Evolutionary conservation across 495 filamentous ascomycete genomes (phyloP), one percentile per base, ranked within the genome.

Genomic region (Aspergillus panamensis): DNA sequence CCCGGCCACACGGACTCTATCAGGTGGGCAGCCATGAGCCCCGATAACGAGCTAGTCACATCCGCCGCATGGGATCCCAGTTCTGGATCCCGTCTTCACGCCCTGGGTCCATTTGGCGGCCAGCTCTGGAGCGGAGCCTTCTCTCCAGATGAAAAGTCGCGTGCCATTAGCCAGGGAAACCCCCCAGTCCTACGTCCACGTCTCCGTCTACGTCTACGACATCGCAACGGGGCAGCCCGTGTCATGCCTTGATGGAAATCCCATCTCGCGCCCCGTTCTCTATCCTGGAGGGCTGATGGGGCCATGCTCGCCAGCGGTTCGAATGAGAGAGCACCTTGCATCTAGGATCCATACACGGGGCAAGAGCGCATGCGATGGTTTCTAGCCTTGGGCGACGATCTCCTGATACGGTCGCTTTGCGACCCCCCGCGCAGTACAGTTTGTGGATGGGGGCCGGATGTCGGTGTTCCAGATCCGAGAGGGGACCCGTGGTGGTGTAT

Each of bases 1-100:
- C 14, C 14, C 4, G 72, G 67, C 48, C 73, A 76, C 55, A 66
- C 61, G 8, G 69, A 76, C 59, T 54, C 57, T 0, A 65, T 73
- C 29, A 67, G 67, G 62, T 71, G 66, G 69, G 52, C 62, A 2
- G 62, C 59, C 39, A 70, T 68, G 45, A 65, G 53, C 48, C 61
- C 65, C n/a, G 57, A 73, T 55, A 58, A 64, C 33, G 57, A 51
- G 16, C 31, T 62, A 53, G 67, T 72, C 48, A 70, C 61, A 13
- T 70, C 61, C 13, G 66, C 67, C 16, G 58, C 65, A 13, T 73
- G 65, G 69, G 50, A 61, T 52, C 57, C 56, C 5, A 30, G 4
- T 5, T 64, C 51, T 13, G 72, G 72, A 1, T 25, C 9, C 14
- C 62, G 60, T 51, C 59, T 65, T 9, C 62, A 64, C 25, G 52